Conservation (phyloP, 2,329 filamentous ascomycete genomes). For the Penicillium sp. region DNA sequence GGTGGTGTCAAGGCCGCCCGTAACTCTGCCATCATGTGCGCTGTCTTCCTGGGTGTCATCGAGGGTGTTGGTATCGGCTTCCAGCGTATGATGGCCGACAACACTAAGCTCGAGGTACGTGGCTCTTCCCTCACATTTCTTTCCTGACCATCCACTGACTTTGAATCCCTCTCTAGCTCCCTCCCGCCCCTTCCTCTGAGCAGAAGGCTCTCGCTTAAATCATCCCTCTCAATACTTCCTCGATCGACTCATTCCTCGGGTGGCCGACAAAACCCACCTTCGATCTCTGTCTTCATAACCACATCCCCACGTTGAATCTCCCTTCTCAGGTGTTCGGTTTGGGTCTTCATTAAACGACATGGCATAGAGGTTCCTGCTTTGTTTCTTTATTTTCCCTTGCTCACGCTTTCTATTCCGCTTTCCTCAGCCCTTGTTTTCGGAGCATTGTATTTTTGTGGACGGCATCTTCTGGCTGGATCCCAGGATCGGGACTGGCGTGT, state of each 20-base stretch:
- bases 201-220: constrained; percentile 42
- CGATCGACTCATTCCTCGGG: constrained; percentile 19
- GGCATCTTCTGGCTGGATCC: constrained; percentile 30
- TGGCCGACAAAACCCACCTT: constrained; percentile 26
- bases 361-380: constrained; percentile 36
- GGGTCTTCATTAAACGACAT: constrained; percentile 38
- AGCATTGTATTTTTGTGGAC: constrained; percentile 33
- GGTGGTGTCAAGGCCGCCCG: constrained; percentile 89
- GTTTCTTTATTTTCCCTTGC: constrained; percentile 20
- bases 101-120: constrained; percentile 76
- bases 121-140: background rate
- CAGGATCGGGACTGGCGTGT: constrained; percentile 24
- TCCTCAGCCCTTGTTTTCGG: constrained; percentile 26
- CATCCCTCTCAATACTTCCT: constrained; percentile 6
- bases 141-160: background rate
- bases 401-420: constrained; percentile 32
- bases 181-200: constrained; percentile 39
- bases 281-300: constrained; percentile 25
- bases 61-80: constrained; percentile 97
- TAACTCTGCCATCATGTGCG: constrained; percentile 95
- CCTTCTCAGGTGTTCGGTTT: constrained; percentile 45
- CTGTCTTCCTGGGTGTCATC: constrained; percentile 90
- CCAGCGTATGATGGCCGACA: constrained; percentile 89
- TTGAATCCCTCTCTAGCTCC: constrained; percentile 30
- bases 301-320: constrained; percentile 33